These are phyloP conservation scores for Neurospora sp. DNA, from an alignment of 2,329 filamentous ascomycete genomes.

Conservation along the genomic window DNA sequence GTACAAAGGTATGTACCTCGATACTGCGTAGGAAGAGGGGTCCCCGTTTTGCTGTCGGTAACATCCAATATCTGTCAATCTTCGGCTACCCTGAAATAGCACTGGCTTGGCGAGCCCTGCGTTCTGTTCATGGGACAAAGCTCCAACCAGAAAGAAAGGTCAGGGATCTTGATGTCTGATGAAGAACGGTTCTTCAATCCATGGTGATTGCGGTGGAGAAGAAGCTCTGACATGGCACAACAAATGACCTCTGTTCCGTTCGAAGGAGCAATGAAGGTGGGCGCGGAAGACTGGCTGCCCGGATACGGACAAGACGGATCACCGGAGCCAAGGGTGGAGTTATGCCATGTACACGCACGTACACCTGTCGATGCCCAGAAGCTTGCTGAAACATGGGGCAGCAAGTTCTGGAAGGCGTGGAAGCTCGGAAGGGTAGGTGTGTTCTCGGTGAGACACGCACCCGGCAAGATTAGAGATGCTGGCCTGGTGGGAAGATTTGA, in stretches of 20 bases:
- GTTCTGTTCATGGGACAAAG: neutral
- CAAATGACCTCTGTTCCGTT: neutral
- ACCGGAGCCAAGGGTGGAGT: neutral
- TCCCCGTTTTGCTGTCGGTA: constrained; percentile 3
- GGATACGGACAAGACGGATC: neutral
- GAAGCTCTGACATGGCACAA: neutral
- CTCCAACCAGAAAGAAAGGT: neutral
- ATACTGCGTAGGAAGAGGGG: neutral
- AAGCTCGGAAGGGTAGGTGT: neutral
- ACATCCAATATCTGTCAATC: constrained; percentile 11
- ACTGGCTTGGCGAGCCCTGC: constrained; percentile 1
- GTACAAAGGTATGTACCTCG: neutral
- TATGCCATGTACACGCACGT: neutral
- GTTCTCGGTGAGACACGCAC: neutral
- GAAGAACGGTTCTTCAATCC: neutral
- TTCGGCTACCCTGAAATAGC: constrained; percentile 17
- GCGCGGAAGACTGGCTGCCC: neutral
- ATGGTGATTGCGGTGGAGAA: neutral
- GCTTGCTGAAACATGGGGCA: neutral
- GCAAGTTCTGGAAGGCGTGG: neutral
- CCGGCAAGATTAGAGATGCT: neutral
- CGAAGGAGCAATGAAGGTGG: neutral
- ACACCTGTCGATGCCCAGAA: neutral
- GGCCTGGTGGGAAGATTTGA: constrained; percentile 6
- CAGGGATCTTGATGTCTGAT: neutral